These are phyloP conservation scores for Nevesoporus exiguus DNA, from an alignment of 768 basidiomycete genomes.

Conservation along the genomic window DNA sequence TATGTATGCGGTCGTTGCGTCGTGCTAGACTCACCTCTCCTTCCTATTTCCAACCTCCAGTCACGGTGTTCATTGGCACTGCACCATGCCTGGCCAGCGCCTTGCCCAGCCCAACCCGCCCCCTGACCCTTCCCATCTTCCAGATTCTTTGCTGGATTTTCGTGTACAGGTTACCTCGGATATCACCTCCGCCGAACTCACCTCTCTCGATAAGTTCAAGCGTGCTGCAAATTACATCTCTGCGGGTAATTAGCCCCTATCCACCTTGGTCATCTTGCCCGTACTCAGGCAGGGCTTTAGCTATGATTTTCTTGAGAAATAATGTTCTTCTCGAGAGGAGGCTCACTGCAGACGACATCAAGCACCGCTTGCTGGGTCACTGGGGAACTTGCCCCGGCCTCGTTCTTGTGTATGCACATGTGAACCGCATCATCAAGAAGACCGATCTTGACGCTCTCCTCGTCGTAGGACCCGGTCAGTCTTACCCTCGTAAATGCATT, in stretches of 20 bases:
- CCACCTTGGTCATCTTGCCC: neutral
- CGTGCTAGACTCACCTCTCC: neutral
- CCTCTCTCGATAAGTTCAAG: slow-evolving; percentile 50
- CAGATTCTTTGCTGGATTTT: slow-evolving; percentile 51
- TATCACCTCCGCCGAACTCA: slow-evolving; percentile 50
- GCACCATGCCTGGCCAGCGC: slow-evolving; percentile 55
- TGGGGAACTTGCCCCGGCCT: slow-evolving; percentile 86
- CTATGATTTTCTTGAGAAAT: slow-evolving; percentile 81
- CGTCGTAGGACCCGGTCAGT: slow-evolving; percentile 72
- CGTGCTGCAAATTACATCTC: slow-evolving; percentile 68
- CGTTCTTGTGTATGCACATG: slow-evolving; percentile 65
- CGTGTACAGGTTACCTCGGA: slow-evolving; percentile 46
- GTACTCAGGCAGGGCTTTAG: slow-evolving; percentile 31
- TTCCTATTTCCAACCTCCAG: neutral
- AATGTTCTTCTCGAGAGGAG: slow-evolving; percentile 65
- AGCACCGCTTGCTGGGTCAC: slow-evolving; percentile 76
- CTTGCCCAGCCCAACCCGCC: slow-evolving; percentile 64
- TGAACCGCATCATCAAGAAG: slow-evolving; percentile 61
- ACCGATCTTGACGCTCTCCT: slow-evolving; percentile 63
- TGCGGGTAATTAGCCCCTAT: slow-evolving; percentile 45
- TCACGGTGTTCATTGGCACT: neutral
- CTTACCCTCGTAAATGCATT: neutral
- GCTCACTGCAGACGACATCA: slow-evolving; percentile 67
- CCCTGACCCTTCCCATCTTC: slow-evolving; percentile 64
- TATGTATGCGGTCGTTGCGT: no score